Evolutionary conservation across 805 yeast genomes (phyloP), one percentile per base, ranked within the genome.

Genomic region (Yarrowia divulgata): DNA sequence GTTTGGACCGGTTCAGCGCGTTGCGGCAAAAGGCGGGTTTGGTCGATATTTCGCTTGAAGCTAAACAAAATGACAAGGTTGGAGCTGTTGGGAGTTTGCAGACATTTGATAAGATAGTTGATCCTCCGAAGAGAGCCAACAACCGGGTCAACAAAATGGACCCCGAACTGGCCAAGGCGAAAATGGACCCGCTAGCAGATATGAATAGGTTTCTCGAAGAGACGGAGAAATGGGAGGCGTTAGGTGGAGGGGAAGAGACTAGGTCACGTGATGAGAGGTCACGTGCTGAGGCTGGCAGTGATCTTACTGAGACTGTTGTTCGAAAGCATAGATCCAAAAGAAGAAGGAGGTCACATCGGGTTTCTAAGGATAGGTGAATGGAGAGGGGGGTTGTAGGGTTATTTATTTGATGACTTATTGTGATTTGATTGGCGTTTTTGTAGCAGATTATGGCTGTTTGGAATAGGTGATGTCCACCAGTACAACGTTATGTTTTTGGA

Each of bases 111-210:
- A 39, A 39, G 8, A 32, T 39, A 2, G 60, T 54, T 54, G 60
- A 54, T 3, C 35, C 32, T 8, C 13, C 23, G 13, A 12, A 6
- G 18, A 14, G 23, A 10, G 18, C 9, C n/a, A 16, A n/a, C 23
- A 57, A 40, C 12, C 4, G 7, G 23, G 32, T 29, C 16, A 57
- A 57, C 23, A 57, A 57, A 57, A 40, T 40, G 48, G 48, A 57
- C 48, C 63, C 52, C 10, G 64, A 57, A 2, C 12, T n/a, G 10
- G 42, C 32, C 1, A 57, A 57, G n/a, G 40, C 66, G 32, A 32
- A 43, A 19, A 29, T 60, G 66, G 66, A 60, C 29, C 66, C 66
- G 1, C 14, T 60, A 14, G 42, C 52, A 3, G 66, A 60, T 18
- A 45, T 60, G 42, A 43, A 43, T 3, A 6, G 66, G 66, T 60